Evolutionary conservation across 805 yeast genomes (phyloP), one percentile per base, ranked within the genome.

Genomic region (Zygotorulaspora sp.): DNA sequence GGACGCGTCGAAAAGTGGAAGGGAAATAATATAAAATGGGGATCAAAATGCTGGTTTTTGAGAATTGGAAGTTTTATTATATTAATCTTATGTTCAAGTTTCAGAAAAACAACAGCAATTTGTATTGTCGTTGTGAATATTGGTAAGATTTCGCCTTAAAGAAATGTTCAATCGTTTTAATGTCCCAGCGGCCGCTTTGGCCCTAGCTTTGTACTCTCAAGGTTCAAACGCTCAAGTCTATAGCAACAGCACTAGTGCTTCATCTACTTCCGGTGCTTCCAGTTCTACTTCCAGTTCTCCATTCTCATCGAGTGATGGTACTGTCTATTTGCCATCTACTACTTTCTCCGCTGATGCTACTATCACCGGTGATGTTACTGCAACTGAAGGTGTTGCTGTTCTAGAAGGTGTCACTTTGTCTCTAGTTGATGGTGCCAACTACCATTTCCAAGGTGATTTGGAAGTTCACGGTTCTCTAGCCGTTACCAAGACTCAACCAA

Each of bases 101-200:
- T n/a, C n/a, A n/a, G n/a, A n/a, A n/a, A n/a, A 21, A 8, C 23
- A 21, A 21, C 23, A 21, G 10, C 10, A 21, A 21, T 21, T 21
- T 21, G 23, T 21, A n/a, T n/a, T 10, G 23, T 21, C 10, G 23
- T 7, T 21, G 10, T 14, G 14, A 26, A 10, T 26, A 12, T 17
- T n/a, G 30, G 30, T 26, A 26, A n/a, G 9, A 26, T 26, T 26
- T 26, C 30, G 30, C 30, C 30, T 26, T 26, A 26, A 26, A 30
- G 33, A 30, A 20, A 30, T 30, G 33, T 17, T 30, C 33, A 30
- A 20, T 30, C 33, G 33, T 20, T 30, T 30, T n/a, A 30, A n/a
- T 17, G 15, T 11, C 12, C 18, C 11, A 6, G 23, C 15, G 15
- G 33, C 33, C 18, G 33, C 33, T 18, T 8, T 30, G 18, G 33